Evolutionary conservation across 2,329 filamentous ascomycete genomes (phyloP).

Genomic region (Claviceps monticola): DNA sequence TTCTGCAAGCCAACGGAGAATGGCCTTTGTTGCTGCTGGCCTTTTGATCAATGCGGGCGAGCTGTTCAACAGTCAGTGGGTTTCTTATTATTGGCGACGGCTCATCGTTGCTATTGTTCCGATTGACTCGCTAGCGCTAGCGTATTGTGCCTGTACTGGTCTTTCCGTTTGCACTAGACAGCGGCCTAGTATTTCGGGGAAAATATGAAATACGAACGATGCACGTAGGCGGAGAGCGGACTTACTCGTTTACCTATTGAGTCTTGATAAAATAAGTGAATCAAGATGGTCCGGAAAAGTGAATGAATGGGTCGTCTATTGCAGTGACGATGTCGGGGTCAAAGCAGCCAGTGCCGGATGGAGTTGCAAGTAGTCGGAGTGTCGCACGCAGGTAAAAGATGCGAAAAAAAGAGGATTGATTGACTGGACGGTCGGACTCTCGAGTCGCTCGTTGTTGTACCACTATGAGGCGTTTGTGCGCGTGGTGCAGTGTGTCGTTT

Average conservation of each 20-base stretch:
- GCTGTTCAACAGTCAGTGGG: background rate
- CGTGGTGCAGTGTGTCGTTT: too few species aligned
- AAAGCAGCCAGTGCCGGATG: background rate
- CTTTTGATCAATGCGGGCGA: conserved; percentile 1
- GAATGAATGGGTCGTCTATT: background rate
- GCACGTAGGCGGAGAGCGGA: too few species aligned
- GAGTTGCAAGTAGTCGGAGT: background rate
- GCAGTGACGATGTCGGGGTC: background rate
- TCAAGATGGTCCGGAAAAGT: background rate
- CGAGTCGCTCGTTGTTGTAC: background rate
- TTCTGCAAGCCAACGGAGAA: background rate
- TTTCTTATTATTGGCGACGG: background rate
- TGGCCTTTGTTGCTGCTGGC: background rate
- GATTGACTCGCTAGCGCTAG: background rate
- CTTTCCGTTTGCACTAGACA: background rate
- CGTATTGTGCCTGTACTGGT: background rate
- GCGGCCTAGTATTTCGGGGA: background rate
- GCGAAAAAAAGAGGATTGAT: background rate
- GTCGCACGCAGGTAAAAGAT: background rate
- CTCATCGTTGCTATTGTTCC: conserved; percentile 1
- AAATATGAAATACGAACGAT: too few species aligned
- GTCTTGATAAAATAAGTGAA: background rate
- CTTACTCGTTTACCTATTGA: too few species aligned
- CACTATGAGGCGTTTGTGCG: background rate
- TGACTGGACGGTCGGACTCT: background rate